phyloP scores from a whole-genome alignment of 768 basidiomycete species.

The Naematelia aurantialba region DNA sequence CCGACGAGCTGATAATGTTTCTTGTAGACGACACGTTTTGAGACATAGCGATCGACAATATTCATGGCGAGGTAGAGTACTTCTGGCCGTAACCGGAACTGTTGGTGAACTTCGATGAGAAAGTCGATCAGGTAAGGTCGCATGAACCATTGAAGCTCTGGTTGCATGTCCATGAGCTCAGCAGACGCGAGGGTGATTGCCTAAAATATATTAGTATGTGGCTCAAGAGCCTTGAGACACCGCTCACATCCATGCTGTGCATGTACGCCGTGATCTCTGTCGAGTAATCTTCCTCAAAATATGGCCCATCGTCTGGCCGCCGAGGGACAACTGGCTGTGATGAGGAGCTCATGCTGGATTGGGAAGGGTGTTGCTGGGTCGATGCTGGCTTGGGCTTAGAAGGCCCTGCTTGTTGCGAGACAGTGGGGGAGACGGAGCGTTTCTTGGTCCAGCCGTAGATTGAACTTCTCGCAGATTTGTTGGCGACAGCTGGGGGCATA shows the following conservation, averaged over 20 bases:
- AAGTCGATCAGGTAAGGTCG: slow-evolving; percentile 97
- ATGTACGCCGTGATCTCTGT: slow-evolving; percentile 91
- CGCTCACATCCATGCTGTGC: slow-evolving; percentile 95
- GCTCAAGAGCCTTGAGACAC: background rate
- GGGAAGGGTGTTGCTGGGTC: background rate
- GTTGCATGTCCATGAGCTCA: slow-evolving; percentile 97
- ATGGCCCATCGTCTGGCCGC: slow-evolving; percentile 50
- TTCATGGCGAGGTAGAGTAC: slow-evolving; percentile 97
- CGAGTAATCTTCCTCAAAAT: slow-evolving; percentile 91
- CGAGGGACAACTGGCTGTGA: background rate
- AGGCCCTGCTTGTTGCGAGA: background rate
- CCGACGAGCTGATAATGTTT: slow-evolving; percentile 99
- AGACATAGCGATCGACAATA: slow-evolving; percentile 98
- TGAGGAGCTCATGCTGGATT: background rate
- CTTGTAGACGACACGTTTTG: slow-evolving; percentile 95
- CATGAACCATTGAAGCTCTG: slow-evolving; percentile 99
- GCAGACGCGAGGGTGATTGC: slow-evolving; percentile 82
- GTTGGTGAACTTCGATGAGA: slow-evolving; percentile 96
- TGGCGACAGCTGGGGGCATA: no score
- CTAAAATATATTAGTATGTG: slow-evolving; percentile 51
- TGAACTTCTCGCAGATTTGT: no score
- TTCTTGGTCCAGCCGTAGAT: slow-evolving; percentile 3
- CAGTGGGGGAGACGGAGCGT: background rate
- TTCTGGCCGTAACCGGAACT: slow-evolving; percentile 94
- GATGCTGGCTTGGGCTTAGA: background rate